Base-by-base conservation (phyloP, 225 moss, liverwort and hornwort species). In the Sphagnum tenellum region DNA sequence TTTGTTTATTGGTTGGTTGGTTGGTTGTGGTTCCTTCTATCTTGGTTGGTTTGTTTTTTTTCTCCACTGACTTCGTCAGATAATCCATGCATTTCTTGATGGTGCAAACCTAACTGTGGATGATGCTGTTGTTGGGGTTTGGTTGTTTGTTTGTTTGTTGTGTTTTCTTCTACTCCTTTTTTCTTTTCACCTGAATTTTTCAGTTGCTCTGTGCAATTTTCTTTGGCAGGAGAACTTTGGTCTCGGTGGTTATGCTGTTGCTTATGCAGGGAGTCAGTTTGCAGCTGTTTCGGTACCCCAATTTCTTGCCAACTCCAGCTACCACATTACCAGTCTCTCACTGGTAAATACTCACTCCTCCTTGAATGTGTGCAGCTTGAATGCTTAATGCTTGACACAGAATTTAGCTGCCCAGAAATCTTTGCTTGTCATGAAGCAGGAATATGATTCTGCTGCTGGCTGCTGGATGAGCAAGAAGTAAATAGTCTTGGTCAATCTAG, bases 271-370 rank as follows among this genome's bases (percentile, higher is more conserved):
- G 46, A 79, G 76, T 58, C 67, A 59, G 49, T 80, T 67, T 58
- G 89, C 89, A 29, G 86, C 86, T 4, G 77, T 84, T 45, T 89
- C 89, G 12, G 9, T 71, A 60, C 81, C 86, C 50, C 66, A 84
- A 5, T 89, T 89, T 71, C 77, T 86, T 64, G 89, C 89, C 2
- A 80, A 82, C 69, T 65, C 70, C 5, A 75, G 73, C 46, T 86
- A 81, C 74, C 83, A 79, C 47, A 86, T 89, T 63, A 86, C 81
- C 63, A 89, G 89, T 62, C 70, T 89, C 44, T 79, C 86, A 62
- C 49, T 89, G 84, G 89, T 89, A 89, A 29, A 29, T 29, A 29
- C 29, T 29, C 29, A 29, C 29, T 29, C 29, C 29, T 29, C 29
- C 29, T 29, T 29, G 29, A 29, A 29, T 29, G 29, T 29, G 29